Evolutionary conservation across 148 eudicot species (phyloP).

Genomic region (Talinum fruticosum): DNA sequence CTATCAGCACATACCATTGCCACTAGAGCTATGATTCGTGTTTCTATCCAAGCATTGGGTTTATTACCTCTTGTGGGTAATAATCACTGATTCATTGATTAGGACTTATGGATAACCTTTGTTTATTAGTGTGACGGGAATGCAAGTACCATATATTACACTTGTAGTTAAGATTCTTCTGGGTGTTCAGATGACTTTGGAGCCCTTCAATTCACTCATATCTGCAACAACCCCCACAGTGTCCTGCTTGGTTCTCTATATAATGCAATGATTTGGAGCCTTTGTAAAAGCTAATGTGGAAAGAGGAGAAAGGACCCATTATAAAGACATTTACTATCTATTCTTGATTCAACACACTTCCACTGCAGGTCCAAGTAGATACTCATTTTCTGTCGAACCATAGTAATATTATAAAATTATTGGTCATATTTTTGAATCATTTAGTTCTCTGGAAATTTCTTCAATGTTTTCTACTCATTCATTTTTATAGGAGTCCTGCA

Average conservation of each 20-base stretch:
- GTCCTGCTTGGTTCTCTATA: too few species aligned
- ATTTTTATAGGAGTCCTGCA: too few species aligned
- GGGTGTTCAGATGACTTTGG: background rate
- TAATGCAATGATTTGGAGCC: background rate
- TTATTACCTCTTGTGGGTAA: background rate
- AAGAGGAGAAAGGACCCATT: too few species aligned
- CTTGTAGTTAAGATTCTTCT: background rate
- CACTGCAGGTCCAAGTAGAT: too few species aligned
- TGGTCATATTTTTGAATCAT: too few species aligned
- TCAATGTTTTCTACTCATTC: too few species aligned
- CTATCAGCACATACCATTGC: background rate
- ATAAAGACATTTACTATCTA: too few species aligned
- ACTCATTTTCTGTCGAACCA: too few species aligned
- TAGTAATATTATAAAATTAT: too few species aligned
- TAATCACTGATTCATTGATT: background rate
- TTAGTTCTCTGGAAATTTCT: too few species aligned
- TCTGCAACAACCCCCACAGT: background rate
- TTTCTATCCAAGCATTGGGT: background rate
- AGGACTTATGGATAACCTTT: background rate
- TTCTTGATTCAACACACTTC: too few species aligned
- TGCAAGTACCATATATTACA: background rate
- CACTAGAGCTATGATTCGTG: background rate
- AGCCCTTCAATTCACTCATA: background rate
- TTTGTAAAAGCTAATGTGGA: background rate
- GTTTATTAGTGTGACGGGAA: background rate